Evolutionary conservation across 108 stramenopile genomes (phyloP).

Genomic region (Schizochytrium sp.): DNA sequence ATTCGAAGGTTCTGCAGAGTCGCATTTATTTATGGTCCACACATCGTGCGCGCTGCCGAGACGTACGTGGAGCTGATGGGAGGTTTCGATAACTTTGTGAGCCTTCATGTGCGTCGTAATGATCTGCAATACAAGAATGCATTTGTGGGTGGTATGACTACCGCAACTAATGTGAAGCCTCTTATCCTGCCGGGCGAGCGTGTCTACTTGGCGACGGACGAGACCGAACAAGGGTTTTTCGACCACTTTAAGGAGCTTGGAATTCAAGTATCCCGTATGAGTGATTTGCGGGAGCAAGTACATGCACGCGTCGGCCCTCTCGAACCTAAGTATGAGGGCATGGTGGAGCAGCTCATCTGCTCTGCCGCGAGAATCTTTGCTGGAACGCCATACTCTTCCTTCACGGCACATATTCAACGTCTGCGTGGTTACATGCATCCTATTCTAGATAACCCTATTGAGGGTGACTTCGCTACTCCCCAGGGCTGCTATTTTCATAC

Average conservation of each 20-base stretch:
- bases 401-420: constrained; percentile 81
- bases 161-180: neutral
- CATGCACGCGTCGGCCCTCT: constrained; percentile 52
- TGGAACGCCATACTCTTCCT: constrained; percentile 85
- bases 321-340: constrained; percentile 81
- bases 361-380: constrained; percentile 80
- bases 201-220: constrained; percentile 62
- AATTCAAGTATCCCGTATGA: neutral
- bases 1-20: constrained; percentile 70
- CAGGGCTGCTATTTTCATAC: constrained; percentile 4
- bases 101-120: constrained; percentile 73
- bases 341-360: constrained; percentile 90
- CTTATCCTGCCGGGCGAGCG: neutral
- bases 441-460: too few relatives aligned
- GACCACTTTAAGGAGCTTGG: constrained; percentile 15
- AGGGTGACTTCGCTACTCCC: neutral
- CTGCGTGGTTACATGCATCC: constrained; percentile 52
- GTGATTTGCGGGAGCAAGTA: neutral
- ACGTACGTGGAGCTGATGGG: neutral
- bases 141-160: constrained; percentile 64
- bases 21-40: constrained; percentile 72
- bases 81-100: constrained; percentile 49
- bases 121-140: constrained; percentile 75
- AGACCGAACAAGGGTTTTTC: constrained; percentile 16
- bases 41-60: constrained; percentile 58